Conservation (phyloP, 495 filamentous ascomycete genomes). For the Aspergillus avenaceus region DNA sequence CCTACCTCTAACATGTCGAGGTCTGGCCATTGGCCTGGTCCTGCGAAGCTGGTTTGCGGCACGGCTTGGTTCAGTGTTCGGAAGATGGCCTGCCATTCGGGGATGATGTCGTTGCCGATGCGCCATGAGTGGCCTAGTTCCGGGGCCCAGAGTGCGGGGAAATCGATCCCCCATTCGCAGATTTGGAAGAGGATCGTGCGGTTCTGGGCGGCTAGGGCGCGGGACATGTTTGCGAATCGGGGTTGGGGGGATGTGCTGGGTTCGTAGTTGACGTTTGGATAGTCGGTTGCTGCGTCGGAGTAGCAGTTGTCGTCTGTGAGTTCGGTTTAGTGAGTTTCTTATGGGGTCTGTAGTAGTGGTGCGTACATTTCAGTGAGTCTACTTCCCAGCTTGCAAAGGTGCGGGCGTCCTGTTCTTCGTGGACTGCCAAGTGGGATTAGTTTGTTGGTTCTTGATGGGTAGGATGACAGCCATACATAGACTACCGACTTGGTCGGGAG, state of each 20-base stretch:
- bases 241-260: slow-evolving; percentile 25
- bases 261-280: slow-evolving; percentile 37
- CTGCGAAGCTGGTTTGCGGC: slow-evolving; percentile 28
- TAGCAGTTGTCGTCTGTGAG: slow-evolving; percentile 48
- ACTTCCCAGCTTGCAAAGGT: slow-evolving; percentile 41
- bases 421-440: slow-evolving; percentile 21
- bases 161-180: slow-evolving; percentile 51
- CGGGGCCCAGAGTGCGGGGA: slow-evolving; percentile 46
- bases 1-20: slow-evolving; percentile 54
- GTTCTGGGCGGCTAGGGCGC: slow-evolving; percentile 17
- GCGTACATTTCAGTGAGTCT: slow-evolving; percentile 41
- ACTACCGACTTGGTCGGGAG: slow-evolving; percentile 24
- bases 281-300: slow-evolving; percentile 33
- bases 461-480: slow-evolving; percentile 17
- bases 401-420: slow-evolving; percentile 42
- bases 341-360: neutral
- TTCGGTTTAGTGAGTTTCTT: neutral
- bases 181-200: slow-evolving; percentile 44
- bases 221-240: slow-evolving; percentile 32
- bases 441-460: neutral
- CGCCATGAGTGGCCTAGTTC: slow-evolving; percentile 46
- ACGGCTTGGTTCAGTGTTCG: slow-evolving; percentile 47
- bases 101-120: slow-evolving; percentile 54
- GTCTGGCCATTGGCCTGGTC: slow-evolving; percentile 48
- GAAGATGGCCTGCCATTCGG: slow-evolving; percentile 47